Base-by-base conservation (phyloP, 2,329 filamentous ascomycete genomes). In the Monilinia laxa region DNA sequence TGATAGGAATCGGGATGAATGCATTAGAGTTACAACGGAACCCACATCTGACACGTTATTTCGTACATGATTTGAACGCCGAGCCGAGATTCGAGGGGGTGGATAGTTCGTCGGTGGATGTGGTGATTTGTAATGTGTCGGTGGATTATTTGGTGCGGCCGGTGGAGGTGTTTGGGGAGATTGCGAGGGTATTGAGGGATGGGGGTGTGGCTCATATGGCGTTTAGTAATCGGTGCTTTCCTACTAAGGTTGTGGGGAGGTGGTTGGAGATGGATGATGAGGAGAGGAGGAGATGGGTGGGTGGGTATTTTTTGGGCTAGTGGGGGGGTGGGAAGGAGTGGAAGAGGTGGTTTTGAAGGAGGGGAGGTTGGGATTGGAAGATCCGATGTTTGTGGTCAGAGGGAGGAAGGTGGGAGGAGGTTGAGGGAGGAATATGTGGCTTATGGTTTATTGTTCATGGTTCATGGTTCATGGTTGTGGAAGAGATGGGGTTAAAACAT, bases 201-300 rank as follows among this genome's bases (percentile, higher is more conserved):
- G 80, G 79, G 1, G 83, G 81, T 0, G 78, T 64, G 1, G 78
- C 84, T n/a, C 82, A 85, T 75, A 72, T 85, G 57, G 78, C 79
- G 0, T 79, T 85, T 52, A 81, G 79, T 38, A 83, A 84, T 72
- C 78, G 83, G 3, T 84, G 81, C 71, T 85, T 85, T 69, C 81
- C 82, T 0, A 83, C 81, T 1, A 85, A 85, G 70, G 82, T 80
- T 2, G 78, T 84, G 7, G 76, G 75, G 31, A 74, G 79, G 23
- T 85, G 83, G 83, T 73, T 83, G 71, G 72, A 75, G 64, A 73
- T 82, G 38, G 70, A 74, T 62, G 81, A 83, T 68, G 77, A 77
- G 58, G 78, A 82, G 70, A 77, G 81, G 59, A 71, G 84, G 69
- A 70, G 76, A 66, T 82, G 84, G 78, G 81, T 85, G 18, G 82